Conservation (phyloP, 2,329 filamentous ascomycete species). For the Thelonectria blattea region DNA sequence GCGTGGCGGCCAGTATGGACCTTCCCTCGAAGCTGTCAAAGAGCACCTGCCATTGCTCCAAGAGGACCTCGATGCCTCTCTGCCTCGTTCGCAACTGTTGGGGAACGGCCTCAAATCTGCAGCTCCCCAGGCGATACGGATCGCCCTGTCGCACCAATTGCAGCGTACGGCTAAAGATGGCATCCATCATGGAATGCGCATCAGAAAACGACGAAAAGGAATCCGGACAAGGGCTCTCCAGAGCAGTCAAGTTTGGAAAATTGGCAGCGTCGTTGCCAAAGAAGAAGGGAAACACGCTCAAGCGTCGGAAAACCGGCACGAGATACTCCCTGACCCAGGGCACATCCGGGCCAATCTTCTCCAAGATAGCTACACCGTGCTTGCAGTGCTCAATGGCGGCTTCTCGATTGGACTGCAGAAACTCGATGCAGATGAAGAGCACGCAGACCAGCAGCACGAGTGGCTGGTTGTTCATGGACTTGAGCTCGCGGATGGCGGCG, state of each 20-base stretch:
- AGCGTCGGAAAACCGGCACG: slow-evolving; percentile 16
- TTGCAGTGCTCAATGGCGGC: slow-evolving; percentile 19
- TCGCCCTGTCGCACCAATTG: neutral
- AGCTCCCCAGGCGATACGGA: neutral
- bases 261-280: slow-evolving; percentile 3
- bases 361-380: slow-evolving; percentile 3
- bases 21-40: neutral
- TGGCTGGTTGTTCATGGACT: slow-evolving; percentile 3
- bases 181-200: slow-evolving; percentile 18
- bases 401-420: slow-evolving; percentile 19
- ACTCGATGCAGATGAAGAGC: slow-evolving; percentile 25
- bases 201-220: slow-evolving; percentile 10
- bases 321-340: slow-evolving; percentile 15
- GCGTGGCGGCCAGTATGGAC: neutral
- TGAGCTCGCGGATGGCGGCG: slow-evolving; percentile 18
- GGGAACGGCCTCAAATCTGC: neutral
- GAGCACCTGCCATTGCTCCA: neutral
- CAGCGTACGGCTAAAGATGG: slow-evolving; percentile 14
- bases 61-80: neutral
- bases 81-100: neutral
- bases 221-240: neutral
- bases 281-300: slow-evolving; percentile 17
- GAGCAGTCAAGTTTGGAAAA: neutral
- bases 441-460: slow-evolving; percentile 22
- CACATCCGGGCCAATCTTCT: neutral